Base-by-base conservation (phyloP, 2,329 filamentous ascomycete species). In the Penicillium sumatraense region DNA sequence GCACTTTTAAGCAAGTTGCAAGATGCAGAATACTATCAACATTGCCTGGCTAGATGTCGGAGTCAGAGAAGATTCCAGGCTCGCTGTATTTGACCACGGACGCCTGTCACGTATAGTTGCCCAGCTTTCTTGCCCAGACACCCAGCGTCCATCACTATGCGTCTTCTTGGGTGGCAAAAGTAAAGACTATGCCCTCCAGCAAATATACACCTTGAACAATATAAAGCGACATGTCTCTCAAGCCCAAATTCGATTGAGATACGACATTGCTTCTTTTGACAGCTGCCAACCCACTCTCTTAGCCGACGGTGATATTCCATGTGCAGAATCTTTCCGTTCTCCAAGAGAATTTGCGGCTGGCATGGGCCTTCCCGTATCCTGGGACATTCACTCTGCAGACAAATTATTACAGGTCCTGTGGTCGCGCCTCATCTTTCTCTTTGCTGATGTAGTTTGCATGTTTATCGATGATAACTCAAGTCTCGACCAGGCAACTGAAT, bases 401-500 rank as follows among this genome's bases (percentile, higher is more conserved):
- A 53, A 21, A 21, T 40, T 58, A 2, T 29, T 60, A 3, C 11
- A 36, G 3, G 35, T 52, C 1, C 24, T 62, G 1, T 63, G 40
- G 55, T 53, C 48, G 11, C 42, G 42, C 9, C 48, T 68, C 7
- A 42, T 68, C 11, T 67, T 68, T 52, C n/a, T 61, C 21, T 67
- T 68, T 20, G 54, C 47, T 2, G 61, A 68, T 57, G 23, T 65
- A 3, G 40, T 68, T 58, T 68, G 44, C 26, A 61, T 68, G 20
- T 67, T 64, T 29, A 35, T 62, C 5, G 50, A 62, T 23, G 47
- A 67, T 24, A 58, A 8, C 6, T 18, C 35, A 4, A 38, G 35
- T 20, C 35, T 38, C 13, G 16, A 38, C 33, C 44, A 53, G 11
- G 35, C 52, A 24, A n/a, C 53, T 10, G 7, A 51, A 6, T 59